Evolutionary conservation across 78 protist genomes (phyloP).

Genomic region (Chrysochromulina parva): DNA sequence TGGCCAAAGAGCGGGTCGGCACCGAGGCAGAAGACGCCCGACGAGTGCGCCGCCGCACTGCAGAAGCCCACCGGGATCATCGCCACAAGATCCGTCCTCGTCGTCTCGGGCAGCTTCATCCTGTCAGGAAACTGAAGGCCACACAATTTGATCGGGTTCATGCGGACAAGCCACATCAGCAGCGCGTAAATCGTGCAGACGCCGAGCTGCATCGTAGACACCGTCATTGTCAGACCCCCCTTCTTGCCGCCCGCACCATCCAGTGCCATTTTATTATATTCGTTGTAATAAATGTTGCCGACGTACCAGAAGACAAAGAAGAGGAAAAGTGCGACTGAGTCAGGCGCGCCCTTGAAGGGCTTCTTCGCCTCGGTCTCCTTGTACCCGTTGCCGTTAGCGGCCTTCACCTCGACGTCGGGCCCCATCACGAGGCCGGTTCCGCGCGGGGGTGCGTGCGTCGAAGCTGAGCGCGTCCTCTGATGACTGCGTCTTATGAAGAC

Average conservation of each 20-base stretch:
- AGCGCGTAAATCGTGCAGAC: slow-evolving; percentile 14
- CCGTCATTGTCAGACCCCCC: slow-evolving; percentile 21
- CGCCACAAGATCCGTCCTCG: not conserved
- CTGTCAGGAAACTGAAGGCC: slow-evolving; percentile 15
- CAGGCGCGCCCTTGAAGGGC: not conserved
- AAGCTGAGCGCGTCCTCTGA: too few relatives aligned
- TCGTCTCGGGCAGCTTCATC: not conserved
- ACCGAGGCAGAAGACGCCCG: slow-evolving; percentile 1
- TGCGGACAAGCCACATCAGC: slow-evolving; percentile 14
- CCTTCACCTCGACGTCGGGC: too few relatives aligned
- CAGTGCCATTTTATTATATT: slow-evolving; percentile 20
- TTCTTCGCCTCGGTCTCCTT: too few relatives aligned
- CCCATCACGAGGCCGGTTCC: too few relatives aligned
- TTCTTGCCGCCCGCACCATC: slow-evolving; percentile 25
- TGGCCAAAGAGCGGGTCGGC: slow-evolving; percentile 42
- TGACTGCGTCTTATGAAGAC: too few relatives aligned
- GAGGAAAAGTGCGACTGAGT: not conserved
- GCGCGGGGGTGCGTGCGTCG: too few relatives aligned
- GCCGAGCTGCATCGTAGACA: slow-evolving; percentile 51
- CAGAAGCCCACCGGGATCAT: slow-evolving; percentile 42
- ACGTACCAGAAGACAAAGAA: slow-evolving; percentile 41
- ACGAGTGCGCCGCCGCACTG: slow-evolving; percentile 41
- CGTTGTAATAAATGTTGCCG: slow-evolving; percentile 19
- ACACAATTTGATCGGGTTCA: not conserved
- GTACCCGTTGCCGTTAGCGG: too few relatives aligned